Evolutionary conservation across 106 monocot species (phyloP).

Genomic region (Dendrobium huoshanense): DNA sequence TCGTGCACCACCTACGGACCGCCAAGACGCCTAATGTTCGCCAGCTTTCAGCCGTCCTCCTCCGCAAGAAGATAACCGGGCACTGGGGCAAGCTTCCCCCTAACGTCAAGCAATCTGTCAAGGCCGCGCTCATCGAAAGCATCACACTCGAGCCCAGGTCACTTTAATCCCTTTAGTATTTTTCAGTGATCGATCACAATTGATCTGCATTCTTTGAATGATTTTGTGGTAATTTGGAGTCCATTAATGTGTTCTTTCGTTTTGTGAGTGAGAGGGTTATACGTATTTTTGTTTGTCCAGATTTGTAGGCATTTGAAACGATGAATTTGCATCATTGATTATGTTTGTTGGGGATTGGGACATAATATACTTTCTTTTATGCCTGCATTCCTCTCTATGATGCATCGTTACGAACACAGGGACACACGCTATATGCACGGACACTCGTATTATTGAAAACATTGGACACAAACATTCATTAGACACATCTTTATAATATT

Average conservation of each 20-base stretch:
- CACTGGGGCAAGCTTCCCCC: slow-evolving; percentile 94
- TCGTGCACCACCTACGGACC: slow-evolving; percentile 94
- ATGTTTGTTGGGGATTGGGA: no score
- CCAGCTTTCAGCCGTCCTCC: slow-evolving; percentile 92
- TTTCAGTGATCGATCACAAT: not conserved
- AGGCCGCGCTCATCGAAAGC: slow-evolving; percentile 80
- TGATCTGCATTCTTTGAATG: not conserved
- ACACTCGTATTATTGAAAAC: no score
- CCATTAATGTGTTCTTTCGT: not conserved
- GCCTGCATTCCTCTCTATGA: no score
- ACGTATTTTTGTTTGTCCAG: not conserved
- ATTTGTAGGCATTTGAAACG: no score
- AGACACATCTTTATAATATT: no score
- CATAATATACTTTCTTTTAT: no score
- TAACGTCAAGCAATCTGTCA: slow-evolving; percentile 50
- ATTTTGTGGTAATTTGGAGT: not conserved
- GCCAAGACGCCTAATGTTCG: slow-evolving; percentile 93
- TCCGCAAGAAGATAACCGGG: slow-evolving; percentile 95
- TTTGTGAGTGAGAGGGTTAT: not conserved
- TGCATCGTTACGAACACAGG: no score
- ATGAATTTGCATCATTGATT: no score
- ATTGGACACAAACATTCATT: no score
- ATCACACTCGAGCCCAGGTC: slow-evolving; percentile 90
- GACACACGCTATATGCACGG: no score
- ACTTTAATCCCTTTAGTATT: not conserved